These are phyloP conservation scores for Penicillium angulare DNA, from an alignment of 495 filamentous ascomycete genomes.

Conservation along the genomic window DNA sequence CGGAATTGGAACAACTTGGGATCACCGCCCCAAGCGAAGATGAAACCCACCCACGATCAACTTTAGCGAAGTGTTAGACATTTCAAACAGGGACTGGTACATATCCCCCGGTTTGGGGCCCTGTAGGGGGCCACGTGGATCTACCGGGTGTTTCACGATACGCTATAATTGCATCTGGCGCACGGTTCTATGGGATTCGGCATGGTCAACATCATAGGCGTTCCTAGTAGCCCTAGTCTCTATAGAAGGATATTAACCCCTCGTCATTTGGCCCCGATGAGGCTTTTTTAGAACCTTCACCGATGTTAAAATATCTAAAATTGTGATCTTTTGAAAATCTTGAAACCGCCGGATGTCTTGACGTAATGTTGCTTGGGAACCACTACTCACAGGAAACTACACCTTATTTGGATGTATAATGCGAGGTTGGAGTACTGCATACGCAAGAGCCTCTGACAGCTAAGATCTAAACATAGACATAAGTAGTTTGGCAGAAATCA, in stretches of 20 bases:
- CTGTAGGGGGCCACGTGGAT: not conserved
- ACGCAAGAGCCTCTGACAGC: too few relatives aligned
- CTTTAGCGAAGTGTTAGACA: not conserved
- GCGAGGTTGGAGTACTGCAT: too few relatives aligned
- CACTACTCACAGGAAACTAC: too few relatives aligned
- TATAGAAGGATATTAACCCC: too few relatives aligned
- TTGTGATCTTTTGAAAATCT: not conserved
- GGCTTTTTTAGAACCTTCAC: not conserved
- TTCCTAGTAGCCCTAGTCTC: too few relatives aligned
- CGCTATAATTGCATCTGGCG: not conserved
- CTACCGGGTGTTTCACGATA: not conserved
- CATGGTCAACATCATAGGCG: not conserved
- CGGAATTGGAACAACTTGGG: not conserved
- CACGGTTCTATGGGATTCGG: not conserved
- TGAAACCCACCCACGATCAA: not conserved
- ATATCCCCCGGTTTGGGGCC: not conserved
- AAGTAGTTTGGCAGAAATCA: too few relatives aligned
- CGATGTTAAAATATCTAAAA: not conserved
- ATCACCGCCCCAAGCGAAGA: not conserved
- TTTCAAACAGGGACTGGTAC: not conserved
- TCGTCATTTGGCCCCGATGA: not conserved
- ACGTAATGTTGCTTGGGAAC: too few relatives aligned
- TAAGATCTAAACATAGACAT: too few relatives aligned
- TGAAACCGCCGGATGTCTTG: not conserved
- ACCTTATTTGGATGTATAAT: too few relatives aligned